Evolutionary conservation across 2,329 filamentous ascomycete species (phyloP).

Genomic region (Blumeria hordei): DNA sequence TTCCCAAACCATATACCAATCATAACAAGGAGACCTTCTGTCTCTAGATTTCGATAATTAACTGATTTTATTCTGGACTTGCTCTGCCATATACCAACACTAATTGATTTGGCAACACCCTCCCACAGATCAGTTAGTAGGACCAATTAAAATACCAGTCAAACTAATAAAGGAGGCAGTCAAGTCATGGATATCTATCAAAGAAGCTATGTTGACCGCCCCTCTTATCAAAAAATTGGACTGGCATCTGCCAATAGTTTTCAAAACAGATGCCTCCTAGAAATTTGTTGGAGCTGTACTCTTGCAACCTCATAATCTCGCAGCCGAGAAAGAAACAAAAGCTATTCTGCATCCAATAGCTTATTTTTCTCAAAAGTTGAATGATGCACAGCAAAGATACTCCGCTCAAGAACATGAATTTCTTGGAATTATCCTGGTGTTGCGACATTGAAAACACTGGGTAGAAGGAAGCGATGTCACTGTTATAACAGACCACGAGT

Average conservation of each 20-base stretch:
- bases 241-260: background rate
- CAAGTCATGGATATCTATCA: background rate
- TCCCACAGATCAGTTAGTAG: no score
- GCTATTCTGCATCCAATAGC: background rate
- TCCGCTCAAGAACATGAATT: background rate
- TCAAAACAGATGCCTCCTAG: background rate
- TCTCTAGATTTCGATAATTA: no score
- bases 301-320: background rate
- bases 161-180: no score
- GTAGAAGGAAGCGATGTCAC: background rate
- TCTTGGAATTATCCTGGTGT: background rate
- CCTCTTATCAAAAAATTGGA: background rate
- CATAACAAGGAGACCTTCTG: no score
- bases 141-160: no score
- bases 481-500: background rate
- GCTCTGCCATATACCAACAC: no score
- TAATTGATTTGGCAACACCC: no score
- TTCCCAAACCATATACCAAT: no score
- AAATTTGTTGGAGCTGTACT: background rate
- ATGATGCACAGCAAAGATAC: background rate
- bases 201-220: background rate
- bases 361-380: background rate
- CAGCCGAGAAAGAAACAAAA: background rate
- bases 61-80: no score
- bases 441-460: background rate